These are phyloP conservation scores for Nakaseomyces uthaithaninus DNA, from an alignment of 1,139 yeast genomes.

Conservation along the genomic window DNA sequence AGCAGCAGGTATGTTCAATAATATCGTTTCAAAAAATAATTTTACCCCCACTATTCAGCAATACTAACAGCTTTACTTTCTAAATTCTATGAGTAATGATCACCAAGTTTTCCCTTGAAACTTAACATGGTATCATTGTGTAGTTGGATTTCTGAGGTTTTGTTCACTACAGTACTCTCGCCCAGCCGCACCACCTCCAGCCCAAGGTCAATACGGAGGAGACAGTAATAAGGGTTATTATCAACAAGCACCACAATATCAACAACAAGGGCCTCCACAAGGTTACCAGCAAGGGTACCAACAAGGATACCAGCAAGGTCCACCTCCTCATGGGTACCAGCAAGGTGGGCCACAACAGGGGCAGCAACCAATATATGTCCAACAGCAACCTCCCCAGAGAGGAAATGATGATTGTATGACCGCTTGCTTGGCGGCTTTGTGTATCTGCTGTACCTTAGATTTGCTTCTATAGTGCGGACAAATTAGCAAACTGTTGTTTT, in stretches of 20 bases:
- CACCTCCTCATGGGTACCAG: constrained; percentile 34
- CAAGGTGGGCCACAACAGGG: constrained; percentile 33
- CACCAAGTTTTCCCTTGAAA: too few species aligned
- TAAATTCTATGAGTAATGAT: too few species aligned
- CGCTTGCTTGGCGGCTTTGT: constrained; percentile 65
- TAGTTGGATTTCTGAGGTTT: too few species aligned
- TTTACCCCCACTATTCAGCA: too few species aligned
- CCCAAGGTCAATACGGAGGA: constrained; percentile 12
- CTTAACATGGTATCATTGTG: too few species aligned
- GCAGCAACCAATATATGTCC: constrained; percentile 62
- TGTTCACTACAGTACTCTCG: constrained; percentile 11
- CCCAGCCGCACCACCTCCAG: constrained; percentile 15
- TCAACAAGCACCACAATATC: constrained; percentile 26
- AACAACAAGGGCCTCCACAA: constrained; percentile 21
- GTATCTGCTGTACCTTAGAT: constrained; percentile 69
- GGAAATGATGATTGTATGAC: constrained; percentile 47
- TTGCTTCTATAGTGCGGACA: too few species aligned
- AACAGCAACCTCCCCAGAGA: constrained; percentile 41
- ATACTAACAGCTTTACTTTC: too few species aligned
- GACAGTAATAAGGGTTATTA: constrained; percentile 15
- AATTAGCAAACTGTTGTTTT: too few species aligned
- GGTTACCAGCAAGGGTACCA: too few species aligned
- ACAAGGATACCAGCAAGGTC: constrained; percentile 34
- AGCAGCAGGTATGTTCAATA: constrained; percentile 10
- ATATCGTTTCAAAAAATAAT: background rate